These are phyloP conservation scores for Fusarium palustre DNA, from an alignment of 2,329 filamentous ascomycete genomes.

Conservation along the genomic window DNA sequence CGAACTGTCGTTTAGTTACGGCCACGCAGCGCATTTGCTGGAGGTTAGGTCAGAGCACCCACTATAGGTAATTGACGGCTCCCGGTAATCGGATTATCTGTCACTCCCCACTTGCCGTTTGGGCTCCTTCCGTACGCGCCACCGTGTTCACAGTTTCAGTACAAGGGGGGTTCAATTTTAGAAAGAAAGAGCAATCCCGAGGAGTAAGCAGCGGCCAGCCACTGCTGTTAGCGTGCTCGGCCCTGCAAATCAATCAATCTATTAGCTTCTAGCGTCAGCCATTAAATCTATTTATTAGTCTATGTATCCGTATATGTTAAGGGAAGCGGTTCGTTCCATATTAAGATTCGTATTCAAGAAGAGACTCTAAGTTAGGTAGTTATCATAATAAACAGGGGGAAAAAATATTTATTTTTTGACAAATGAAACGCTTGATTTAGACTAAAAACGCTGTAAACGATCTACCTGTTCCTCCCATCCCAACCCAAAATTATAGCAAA, in stretches of 20 bases:
- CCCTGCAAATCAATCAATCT: constrained; percentile 29
- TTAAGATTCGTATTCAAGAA: not conserved
- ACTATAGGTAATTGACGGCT: constrained; percentile 23
- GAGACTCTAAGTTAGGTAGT: not conserved
- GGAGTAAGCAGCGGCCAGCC: constrained; percentile 10
- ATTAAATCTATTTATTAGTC: constrained; percentile 18
- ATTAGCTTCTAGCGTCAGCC: constrained; percentile 24
- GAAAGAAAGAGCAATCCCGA: constrained; percentile 8
- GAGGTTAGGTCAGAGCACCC: constrained; percentile 18
- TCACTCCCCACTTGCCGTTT: constrained; percentile 44
- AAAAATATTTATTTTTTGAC: not conserved
- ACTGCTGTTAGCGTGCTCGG: constrained; percentile 33
- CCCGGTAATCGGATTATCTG: constrained; percentile 53
- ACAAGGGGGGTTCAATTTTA: constrained; percentile 28
- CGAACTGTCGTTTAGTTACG: constrained; percentile 44
- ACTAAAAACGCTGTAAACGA: constrained; percentile 14
- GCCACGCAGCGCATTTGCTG: constrained; percentile 47
- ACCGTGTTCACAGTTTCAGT: constrained; percentile 51
- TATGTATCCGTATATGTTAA: not conserved
- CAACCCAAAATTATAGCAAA: constrained; percentile 7
- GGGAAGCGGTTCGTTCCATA: not conserved
- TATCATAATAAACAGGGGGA: not conserved
- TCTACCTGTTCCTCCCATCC: constrained; percentile 6
- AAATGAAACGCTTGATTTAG: constrained; percentile 20
- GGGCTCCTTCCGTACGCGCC: constrained; percentile 46